Evolutionary conservation across 2,329 filamentous ascomycete genomes (phyloP).

Genomic region (Nigrospora sphaerica): DNA sequence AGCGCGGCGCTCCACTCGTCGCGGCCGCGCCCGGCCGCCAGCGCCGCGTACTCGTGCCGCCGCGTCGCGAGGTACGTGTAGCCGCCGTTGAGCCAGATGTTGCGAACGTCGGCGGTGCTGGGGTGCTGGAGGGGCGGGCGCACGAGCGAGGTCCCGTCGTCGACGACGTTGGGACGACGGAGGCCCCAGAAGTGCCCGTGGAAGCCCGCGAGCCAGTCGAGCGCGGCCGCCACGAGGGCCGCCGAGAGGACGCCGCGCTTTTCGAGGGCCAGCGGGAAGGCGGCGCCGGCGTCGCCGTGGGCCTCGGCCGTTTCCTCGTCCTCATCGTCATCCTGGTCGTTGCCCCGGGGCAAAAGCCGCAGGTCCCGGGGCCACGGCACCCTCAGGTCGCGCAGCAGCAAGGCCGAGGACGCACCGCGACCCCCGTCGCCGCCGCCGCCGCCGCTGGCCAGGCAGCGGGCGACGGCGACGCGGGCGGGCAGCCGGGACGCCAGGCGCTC

Average conservation of each 20-base stretch:
- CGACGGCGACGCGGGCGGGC: constrained; percentile 33
- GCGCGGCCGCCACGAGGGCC: constrained; percentile 41
- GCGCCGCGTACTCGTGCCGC: constrained; percentile 42
- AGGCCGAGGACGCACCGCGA: constrained; percentile 11
- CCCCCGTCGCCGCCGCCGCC: constrained; percentile 2
- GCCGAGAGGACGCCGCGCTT: constrained; percentile 39
- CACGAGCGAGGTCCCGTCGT: constrained; percentile 22
- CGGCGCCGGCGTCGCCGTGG: constrained; percentile 39
- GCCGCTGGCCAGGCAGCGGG: constrained; percentile 34
- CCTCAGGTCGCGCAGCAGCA: constrained; percentile 13
- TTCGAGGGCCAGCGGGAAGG: constrained; percentile 49
- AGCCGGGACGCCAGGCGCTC: constrained; percentile 44
- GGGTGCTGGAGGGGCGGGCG: constrained; percentile 40
- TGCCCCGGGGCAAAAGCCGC: constrained; percentile 16
- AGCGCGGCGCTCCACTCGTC: constrained; percentile 46
- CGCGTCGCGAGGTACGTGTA: constrained; percentile 64
- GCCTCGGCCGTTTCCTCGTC: constrained; percentile 31
- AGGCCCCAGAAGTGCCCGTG: constrained; percentile 45
- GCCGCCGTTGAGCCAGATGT: constrained; percentile 58
- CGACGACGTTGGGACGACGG: background rate
- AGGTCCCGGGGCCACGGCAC: constrained; percentile 30
- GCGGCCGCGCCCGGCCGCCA: constrained; percentile 37
- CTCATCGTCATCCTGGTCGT: background rate
- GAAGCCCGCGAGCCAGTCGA: constrained; percentile 58
- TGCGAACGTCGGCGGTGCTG: constrained; percentile 12